A percentile compares a stretch with the other conserved stretches of the same genome.
These are phyloP conservation scores for Bipolaris oryzae DNA, from an alignment of 2,329 filamentous ascomycete genomes.

Conservation along the genomic window DNA sequence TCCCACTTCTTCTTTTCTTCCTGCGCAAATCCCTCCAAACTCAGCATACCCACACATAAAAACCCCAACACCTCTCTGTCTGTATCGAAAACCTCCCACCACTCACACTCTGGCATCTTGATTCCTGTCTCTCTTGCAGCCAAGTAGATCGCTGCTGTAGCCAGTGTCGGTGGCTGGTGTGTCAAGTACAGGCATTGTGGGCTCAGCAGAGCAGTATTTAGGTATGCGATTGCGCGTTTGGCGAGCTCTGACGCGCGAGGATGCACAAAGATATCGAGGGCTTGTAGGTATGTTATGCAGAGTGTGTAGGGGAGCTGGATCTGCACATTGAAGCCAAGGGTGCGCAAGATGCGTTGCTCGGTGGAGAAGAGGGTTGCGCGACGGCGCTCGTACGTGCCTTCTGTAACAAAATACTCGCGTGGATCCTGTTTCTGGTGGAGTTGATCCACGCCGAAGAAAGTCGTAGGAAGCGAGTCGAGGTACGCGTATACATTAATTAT, in stretches of 20 bases:
- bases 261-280: conserved; percentile 70
- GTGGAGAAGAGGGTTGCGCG: conserved; percentile 71
- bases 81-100: conserved; percentile 99
- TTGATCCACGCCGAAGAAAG: conserved; percentile 55
- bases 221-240: conserved; percentile 70
- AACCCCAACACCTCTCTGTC: conserved; percentile 95
- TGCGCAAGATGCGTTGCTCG: conserved; percentile 77
- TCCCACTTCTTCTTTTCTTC: conserved; percentile 64
- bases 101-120: conserved; percentile 81
- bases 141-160: conserved; percentile 89
- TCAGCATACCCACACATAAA: conserved; percentile 82
- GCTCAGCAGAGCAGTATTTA: conserved; percentile 85
- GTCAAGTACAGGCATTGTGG: conserved; percentile 91
- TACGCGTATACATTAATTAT: conserved; percentile 86
- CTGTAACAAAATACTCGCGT: conserved; percentile 65
- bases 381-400: conserved; percentile 68
- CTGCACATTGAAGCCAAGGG: conserved; percentile 81
- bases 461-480: conserved; percentile 68
- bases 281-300: conserved; percentile 89
- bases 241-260: conserved; percentile 61
- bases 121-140: conserved; percentile 77
- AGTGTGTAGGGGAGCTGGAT: conserved; percentile 85
- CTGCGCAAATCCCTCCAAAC: conserved; percentile 72
- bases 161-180: conserved; percentile 84
- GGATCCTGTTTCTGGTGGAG: conserved; percentile 28